Evolutionary conservation across 495 filamentous ascomycete species (phyloP).

Genomic region (Podospora pseudocomata): DNA sequence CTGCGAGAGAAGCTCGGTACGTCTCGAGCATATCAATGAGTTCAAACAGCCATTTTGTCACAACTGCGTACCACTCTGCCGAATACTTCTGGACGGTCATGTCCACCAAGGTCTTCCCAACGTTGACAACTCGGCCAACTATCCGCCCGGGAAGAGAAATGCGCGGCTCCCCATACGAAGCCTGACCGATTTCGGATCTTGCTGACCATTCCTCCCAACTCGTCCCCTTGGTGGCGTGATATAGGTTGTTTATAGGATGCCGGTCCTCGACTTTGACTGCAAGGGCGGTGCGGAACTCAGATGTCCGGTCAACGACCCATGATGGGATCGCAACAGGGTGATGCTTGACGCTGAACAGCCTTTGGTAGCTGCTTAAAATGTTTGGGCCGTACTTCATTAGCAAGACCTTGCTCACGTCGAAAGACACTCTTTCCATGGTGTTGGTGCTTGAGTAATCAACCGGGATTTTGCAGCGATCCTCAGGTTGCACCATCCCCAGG

Average conservation of each 20-base stretch:
- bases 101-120: constrained; percentile 1
- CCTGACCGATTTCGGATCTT: neutral
- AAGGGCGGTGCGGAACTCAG: neutral
- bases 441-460: constrained; percentile 20
- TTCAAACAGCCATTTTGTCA: constrained; percentile 9
- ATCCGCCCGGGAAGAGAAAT: constrained; percentile 5
- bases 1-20: neutral
- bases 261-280: constrained; percentile 1
- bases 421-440: constrained; percentile 52
- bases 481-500: constrained; percentile 18
- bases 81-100: neutral
- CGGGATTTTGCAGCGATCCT: constrained; percentile 12
- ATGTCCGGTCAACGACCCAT: constrained; percentile 16
- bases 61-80: neutral
- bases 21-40: neutral
- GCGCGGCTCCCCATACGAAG: constrained; percentile 4
- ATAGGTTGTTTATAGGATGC: neutral
- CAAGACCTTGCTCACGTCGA: constrained; percentile 50
- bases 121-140: neutral
- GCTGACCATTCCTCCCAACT: constrained; percentile 13
- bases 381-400: constrained; percentile 13
- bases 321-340: neutral
- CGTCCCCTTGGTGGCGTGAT: constrained; percentile 4
- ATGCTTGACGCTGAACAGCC: neutral
- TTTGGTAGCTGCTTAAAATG: constrained; percentile 10